Conservation (phyloP, 139 green algal genomes). For the Asterochloris erici region DNA sequence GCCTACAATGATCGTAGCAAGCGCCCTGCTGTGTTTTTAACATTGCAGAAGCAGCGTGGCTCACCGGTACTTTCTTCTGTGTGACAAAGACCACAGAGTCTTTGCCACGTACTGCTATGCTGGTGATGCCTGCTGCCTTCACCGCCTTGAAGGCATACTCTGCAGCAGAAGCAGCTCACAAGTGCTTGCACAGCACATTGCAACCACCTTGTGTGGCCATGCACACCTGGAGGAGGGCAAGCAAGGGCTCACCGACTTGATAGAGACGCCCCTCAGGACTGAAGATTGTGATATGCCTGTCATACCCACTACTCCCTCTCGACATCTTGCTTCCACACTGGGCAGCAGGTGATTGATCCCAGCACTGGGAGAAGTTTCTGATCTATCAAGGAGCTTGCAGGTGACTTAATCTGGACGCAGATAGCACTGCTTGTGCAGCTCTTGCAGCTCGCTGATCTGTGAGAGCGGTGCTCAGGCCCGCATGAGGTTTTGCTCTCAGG, state of each 20-base stretch:
- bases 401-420: too few relatives aligned
- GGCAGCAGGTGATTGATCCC: too few relatives aligned
- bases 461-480: too few relatives aligned
- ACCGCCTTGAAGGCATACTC: slow-evolving; percentile 99
- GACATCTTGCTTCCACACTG: slow-evolving; percentile 51
- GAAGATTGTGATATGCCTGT: slow-evolving; percentile 97
- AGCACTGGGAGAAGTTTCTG: neutral
- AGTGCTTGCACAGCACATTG: neutral
- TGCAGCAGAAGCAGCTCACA: slow-evolving; percentile 33
- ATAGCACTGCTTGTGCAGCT: too few relatives aligned
- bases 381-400: too few relatives aligned
- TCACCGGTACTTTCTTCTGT: slow-evolving; percentile 84
- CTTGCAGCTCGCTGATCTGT: too few relatives aligned
- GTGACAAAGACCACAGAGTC: slow-evolving; percentile 93
- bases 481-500: too few relatives aligned
- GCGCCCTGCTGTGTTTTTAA: too few relatives aligned
- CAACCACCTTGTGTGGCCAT: neutral
- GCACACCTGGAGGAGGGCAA: neutral
- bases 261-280: slow-evolving; percentile 91
- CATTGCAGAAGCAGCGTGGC: neutral
- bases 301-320: slow-evolving; percentile 76
- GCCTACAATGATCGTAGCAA: too few relatives aligned
- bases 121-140: slow-evolving; percentile 84
- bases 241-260: slow-evolving; percentile 78
- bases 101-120: slow-evolving; percentile 86